These are phyloP conservation scores for Colletotrichum tamarilloi DNA, from an alignment of 2,329 filamentous ascomycete species.

Conservation along the genomic window DNA sequence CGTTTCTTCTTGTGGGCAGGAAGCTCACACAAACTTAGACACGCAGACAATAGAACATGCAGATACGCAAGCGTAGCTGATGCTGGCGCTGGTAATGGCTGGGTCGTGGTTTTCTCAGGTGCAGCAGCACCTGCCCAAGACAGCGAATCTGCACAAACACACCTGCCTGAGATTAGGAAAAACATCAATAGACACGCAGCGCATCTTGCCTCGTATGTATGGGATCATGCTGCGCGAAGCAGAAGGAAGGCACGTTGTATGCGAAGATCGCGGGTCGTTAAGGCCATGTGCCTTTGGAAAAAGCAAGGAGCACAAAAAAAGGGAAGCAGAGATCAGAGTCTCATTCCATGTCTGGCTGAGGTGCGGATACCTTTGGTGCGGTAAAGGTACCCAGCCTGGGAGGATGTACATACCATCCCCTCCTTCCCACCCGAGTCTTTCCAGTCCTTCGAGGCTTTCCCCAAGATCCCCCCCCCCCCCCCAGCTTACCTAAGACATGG, in stretches of 20 bases:
- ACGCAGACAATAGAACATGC: neutral
- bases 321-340: neutral
- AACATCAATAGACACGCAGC: neutral
- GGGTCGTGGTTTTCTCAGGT: neutral
- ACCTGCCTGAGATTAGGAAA: neutral
- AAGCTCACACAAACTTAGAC: neutral
- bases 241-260: neutral
- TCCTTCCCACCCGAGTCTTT: neutral
- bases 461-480: neutral
- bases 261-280: neutral
- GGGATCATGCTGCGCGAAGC: neutral
- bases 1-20: neutral
- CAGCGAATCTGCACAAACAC: neutral
- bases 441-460: too few species aligned
- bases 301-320: neutral
- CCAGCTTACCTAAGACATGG: slow-evolving; percentile 1
- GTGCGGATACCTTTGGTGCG: neutral
- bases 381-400: neutral
- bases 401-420: neutral
- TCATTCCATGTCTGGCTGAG: neutral
- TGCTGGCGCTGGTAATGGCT: neutral
- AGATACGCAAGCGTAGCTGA: neutral
- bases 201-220: neutral
- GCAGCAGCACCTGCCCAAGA: neutral
- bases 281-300: neutral